Evolutionary conservation across 2,329 filamentous ascomycete genomes (phyloP), one percentile per base, ranked within the genome.

Genomic region (Tympanopsis confertula): DNA sequence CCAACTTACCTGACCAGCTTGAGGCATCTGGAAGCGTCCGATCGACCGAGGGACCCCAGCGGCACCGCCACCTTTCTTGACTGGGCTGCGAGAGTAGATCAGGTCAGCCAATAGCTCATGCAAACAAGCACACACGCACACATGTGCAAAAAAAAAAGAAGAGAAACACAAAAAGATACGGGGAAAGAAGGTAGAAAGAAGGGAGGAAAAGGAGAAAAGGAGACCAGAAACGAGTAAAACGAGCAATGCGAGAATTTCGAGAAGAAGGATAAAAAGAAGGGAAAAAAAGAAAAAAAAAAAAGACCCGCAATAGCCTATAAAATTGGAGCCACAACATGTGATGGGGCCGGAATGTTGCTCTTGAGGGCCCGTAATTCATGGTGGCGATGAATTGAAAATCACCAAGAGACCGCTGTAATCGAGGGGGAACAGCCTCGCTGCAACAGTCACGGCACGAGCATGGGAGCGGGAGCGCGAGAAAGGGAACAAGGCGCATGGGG

Each of bases 21-120:
- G 47, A 46, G 78, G 74, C 53, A 72, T 74, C 57, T 68, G 72
- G 47, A 74, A 68, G 58, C 80, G 78, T 57, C 75, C 77, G 63
- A 69, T 69, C 47, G 67, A 61, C 50, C 75, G 74, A 52, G 80
- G 72, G 53, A 84, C 68, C 50, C 81, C 82, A 54, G 78, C 79
- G 47, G 77, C 72, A 45, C 75, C 74, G 47, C 77, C 74, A 43
- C 69, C 68, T 57, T 80, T 82, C 63, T 82, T 86, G 65, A 88
- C 57, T 81, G 70, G 33, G 83, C 83, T 47, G 83, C 88, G 54
- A 36, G 46, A 28, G 39, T 30, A 45, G 36, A 19, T 29, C 32
- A 17, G 35, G 19, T 40, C 20, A 43, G 41, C 33, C 30, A 20
- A 13, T 35, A 20, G 13, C 14, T 20, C 38, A 38, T 33, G 41